Base-by-base conservation (phyloP, 2,329 filamentous ascomycete genomes). In the Graphiopsis chlorocephala region DNA sequence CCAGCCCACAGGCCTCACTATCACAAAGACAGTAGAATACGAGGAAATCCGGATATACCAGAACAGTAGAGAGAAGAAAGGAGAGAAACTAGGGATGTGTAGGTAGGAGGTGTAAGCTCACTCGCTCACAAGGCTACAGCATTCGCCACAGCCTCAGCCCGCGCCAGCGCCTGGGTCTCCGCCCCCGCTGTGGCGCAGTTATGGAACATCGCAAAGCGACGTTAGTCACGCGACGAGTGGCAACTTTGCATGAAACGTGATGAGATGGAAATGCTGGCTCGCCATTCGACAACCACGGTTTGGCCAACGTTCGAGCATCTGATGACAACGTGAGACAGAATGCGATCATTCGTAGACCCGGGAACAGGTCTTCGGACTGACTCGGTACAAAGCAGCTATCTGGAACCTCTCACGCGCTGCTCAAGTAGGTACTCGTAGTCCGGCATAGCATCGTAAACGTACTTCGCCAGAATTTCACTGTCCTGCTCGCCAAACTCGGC, bases 391-490 rank as follows among this genome's bases (percentile, higher is more conserved):
- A 45, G 38, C 38, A 45, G 0, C n/a, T 45, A 45, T 45, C 12
- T 45, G 38, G 38, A 45, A 45, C 38, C n/a, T 12, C 20, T 62
- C 33, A 62, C 48, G 11, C 60, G 47, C 14, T 33, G 31, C 35
- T 64, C 47, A 29, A 61, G 53, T 20, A 69, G 35, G 23, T 65
- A 68, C 42, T 69, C 64, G 31, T 68, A 68, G 29, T 68, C 63
- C 23, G 65, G 64, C 64, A 69, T 60, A 12, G 65, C 69, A 29
- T 35, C 55, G 15, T 60, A 42, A 11, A 69, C 65, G 11, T 23
- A 35, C 52, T 50, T 56, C 4, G 61, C 55, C 50, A 70, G 7
- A 45, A 48, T 48, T 29, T 61, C 28, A 10, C 61, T 65, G 28
- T 63, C 58, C 20, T 64, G 33, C 28, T 58, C 33, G 2, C 69